Percentiles rank a stretch among this genome's conserved stretches.
Evolutionary conservation across 257 asterid species (phyloP).

Genomic region (Solanum lycopersicoides): DNA sequence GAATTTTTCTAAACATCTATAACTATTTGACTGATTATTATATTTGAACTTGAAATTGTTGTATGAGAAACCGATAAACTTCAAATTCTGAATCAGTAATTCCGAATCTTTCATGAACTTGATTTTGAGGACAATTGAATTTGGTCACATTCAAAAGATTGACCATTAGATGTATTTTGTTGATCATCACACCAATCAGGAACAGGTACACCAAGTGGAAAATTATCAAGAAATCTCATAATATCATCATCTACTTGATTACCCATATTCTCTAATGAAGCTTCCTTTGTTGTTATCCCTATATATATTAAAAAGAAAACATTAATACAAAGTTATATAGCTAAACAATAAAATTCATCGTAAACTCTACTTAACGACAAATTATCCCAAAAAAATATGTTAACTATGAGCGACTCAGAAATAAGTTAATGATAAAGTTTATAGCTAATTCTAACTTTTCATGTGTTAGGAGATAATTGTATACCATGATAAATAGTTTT

Average conservation of each 20-base stretch:
- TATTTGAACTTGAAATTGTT: neutral
- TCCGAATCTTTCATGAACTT: neutral
- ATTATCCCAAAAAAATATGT: neutral
- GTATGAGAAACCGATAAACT: neutral
- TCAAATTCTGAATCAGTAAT: neutral
- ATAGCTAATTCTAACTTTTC: neutral
- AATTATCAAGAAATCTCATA: conserved; percentile 40
- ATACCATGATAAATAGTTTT: neutral
- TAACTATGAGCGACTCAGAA: neutral
- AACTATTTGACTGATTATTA: neutral
- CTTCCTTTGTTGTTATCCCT: neutral
- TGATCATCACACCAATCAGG: conserved; percentile 39
- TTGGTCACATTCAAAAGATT: conserved; percentile 7
- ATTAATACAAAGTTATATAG: neutral
- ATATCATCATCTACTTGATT: conserved; percentile 41
- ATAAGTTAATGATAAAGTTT: neutral
- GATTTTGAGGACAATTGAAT: conserved; percentile 19
- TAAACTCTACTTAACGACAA: neutral
- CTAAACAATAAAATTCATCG: neutral
- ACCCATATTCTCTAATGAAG: conserved; percentile 3
- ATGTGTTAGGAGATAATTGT: neutral
- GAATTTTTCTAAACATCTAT: neutral
- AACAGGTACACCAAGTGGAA: conserved; percentile 43
- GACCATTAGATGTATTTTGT: neutral
- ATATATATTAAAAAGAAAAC: neutral